Percentiles rank a stretch among this genome's conserved stretches.
Conservation (phyloP, 2,329 filamentous ascomycete genomes). For the Cladorrhinum sp. region DNA sequence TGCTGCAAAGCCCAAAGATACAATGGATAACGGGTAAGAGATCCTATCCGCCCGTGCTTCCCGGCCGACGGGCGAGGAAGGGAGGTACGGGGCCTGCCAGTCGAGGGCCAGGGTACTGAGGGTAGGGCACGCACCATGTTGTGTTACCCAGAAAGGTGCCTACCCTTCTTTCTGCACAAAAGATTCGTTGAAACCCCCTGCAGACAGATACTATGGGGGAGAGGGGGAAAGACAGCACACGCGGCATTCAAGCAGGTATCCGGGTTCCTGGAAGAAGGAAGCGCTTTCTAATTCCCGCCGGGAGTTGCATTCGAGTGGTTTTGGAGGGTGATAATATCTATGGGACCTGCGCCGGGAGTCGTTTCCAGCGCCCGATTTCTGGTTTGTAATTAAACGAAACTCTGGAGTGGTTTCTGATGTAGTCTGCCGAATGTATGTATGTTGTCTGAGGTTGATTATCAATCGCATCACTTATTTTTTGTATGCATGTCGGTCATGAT, state of each 20-base stretch:
- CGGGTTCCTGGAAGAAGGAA: background rate
- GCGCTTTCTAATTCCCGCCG: too few relatives aligned
- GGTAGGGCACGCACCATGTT: background rate
- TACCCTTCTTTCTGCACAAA: background rate
- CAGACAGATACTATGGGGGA: background rate
- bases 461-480: background rate
- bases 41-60: conserved; percentile 4
- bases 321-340: background rate
- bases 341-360: background rate
- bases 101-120: background rate
- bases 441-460: background rate
- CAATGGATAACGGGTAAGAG: conserved; percentile 1
- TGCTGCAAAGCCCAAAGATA: background rate
- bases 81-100: background rate
- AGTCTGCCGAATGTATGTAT: background rate
- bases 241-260: background rate
- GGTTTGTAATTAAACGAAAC: background rate
- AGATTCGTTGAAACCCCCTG: background rate
- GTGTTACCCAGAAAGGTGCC: background rate
- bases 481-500: background rate
- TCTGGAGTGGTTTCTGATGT: background rate
- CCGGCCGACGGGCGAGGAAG: background rate
- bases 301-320: background rate
- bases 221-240: background rate
- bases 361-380: background rate